phyloP scores from a whole-genome alignment of 345 rosid species.

The Nasturtium officinale region DNA sequence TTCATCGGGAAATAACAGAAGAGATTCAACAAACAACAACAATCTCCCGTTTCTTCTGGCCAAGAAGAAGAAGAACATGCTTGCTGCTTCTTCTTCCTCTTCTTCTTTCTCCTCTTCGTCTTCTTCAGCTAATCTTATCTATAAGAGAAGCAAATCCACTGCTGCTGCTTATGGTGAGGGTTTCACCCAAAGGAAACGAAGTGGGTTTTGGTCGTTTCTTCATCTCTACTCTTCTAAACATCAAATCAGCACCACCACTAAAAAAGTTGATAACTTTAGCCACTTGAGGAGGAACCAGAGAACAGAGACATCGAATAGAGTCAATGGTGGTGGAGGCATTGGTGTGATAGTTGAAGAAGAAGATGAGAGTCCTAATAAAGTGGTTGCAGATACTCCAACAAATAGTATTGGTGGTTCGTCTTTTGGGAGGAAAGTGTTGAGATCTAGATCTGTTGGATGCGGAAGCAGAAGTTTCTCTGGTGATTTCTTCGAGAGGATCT shows the following conservation, averaged over 20 bases:
- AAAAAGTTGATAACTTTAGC: constrained; percentile 40
- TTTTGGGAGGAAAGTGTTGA: constrained; percentile 86
- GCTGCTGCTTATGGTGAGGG: constrained; percentile 46
- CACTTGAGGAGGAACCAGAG: constrained; percentile 21
- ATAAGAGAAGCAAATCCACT: constrained; percentile 86
- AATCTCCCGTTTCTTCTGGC: constrained; percentile 72
- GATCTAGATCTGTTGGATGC: constrained; percentile 98
- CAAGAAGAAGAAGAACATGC: constrained; percentile 71
- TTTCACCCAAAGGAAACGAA: constrained; percentile 52
- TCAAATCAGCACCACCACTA: constrained; percentile 19
- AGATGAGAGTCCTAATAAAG: constrained; percentile 34
- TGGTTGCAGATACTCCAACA: constrained; percentile 30
- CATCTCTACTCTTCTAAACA: constrained; percentile 52
- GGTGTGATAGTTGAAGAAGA: constrained; percentile 44
- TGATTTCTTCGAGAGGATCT: constrained; percentile 93
- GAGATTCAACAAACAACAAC: constrained; percentile 46
- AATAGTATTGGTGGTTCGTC: constrained; percentile 49
- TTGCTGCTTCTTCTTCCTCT: constrained; percentile 50
- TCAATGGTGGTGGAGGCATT: constrained; percentile 28
- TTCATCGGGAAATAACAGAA: constrained; percentile 41
- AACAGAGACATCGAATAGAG: constrained; percentile 29
- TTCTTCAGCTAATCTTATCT: constrained; percentile 56
- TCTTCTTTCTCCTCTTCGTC: constrained; percentile 37
- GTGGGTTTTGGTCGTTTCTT: constrained; percentile 92
- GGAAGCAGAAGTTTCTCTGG: constrained; percentile 99